Evolutionary conservation across 495 filamentous ascomycete species (phyloP).

Genomic region (Mytilinidion resinicola): DNA sequence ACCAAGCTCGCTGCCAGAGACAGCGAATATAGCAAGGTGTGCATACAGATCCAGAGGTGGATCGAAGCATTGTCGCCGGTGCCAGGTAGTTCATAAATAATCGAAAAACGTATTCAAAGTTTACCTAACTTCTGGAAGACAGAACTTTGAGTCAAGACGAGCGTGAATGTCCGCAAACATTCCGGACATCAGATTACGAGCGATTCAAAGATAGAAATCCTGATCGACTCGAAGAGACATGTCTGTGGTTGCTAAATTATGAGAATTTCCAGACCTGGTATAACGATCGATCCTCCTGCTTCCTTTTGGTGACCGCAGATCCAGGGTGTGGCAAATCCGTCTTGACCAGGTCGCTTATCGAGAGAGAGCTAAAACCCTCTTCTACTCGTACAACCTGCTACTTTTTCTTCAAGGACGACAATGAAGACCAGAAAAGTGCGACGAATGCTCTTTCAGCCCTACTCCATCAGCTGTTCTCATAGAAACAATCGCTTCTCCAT

Average conservation of each 20-base stretch:
- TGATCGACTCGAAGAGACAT: not conserved
- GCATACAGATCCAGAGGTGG: not conserved
- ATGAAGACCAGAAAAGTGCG: conserved; percentile 2
- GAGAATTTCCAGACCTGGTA: not conserved
- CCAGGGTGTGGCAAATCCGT: conserved; percentile 12
- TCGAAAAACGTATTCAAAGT: no score
- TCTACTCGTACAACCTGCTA: not conserved
- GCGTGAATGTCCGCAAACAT: no score
- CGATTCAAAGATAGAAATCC: not conserved
- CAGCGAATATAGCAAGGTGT: not conserved
- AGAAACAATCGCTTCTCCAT: not conserved
- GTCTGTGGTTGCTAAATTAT: not conserved
- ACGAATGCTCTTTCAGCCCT: not conserved
- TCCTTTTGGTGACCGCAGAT: conserved; percentile 11
- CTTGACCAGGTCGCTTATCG: conserved; percentile 5
- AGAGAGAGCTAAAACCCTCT: not conserved
- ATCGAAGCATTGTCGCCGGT: not conserved
- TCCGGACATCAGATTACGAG: no score
- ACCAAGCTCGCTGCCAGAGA: not conserved
- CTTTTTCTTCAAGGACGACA: conserved; percentile 14
- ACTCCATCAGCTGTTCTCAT: not conserved
- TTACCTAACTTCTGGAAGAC: no score
- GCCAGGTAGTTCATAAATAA: not conserved
- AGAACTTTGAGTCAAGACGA: no score
- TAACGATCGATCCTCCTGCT: not conserved